Evolutionary conservation across 768 basidiomycete genomes (phyloP).

Genomic region (Phlegmacium glaucopus): DNA sequence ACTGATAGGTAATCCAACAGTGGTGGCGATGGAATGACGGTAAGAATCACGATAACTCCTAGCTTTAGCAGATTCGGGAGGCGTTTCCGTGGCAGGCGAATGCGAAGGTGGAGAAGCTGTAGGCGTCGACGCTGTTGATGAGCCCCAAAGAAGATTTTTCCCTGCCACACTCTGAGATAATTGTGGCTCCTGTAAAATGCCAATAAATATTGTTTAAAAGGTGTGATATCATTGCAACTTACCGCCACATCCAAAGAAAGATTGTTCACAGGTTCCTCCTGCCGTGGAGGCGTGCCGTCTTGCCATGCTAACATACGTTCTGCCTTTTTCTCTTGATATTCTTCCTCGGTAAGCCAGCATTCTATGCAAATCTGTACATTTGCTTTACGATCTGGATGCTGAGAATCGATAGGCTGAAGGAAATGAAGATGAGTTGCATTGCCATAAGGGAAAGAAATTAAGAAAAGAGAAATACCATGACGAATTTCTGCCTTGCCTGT

Average conservation of each 20-base stretch:
- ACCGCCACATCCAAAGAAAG: slow-evolving; percentile 38
- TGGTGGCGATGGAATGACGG: slow-evolving; percentile 46
- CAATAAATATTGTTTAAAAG: slow-evolving; percentile 4
- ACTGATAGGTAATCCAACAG: slow-evolving; percentile 43
- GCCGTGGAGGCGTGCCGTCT: slow-evolving; percentile 42
- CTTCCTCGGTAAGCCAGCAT: slow-evolving; percentile 74
- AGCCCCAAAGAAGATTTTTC: slow-evolving; percentile 72
- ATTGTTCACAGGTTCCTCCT: slow-evolving; percentile 39
- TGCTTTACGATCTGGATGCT: slow-evolving; percentile 69
- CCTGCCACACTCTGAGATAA: slow-evolving; percentile 31
- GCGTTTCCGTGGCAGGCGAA: slow-evolving; percentile 28
- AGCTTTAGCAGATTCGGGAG: slow-evolving; percentile 5
- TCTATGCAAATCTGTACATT: slow-evolving; percentile 75
- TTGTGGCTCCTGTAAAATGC: slow-evolving; percentile 9
- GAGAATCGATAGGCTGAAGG: slow-evolving; percentile 68
- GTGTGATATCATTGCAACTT: slow-evolving; percentile 10
- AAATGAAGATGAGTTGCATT: slow-evolving; percentile 6
- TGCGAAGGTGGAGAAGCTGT: slow-evolving; percentile 27
- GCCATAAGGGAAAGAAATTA: slow-evolving; percentile 5
- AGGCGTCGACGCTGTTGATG: slow-evolving; percentile 36
- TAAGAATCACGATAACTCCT: slow-evolving; percentile 27
- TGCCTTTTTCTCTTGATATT: slow-evolving; percentile 62
- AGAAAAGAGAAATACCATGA: slow-evolving; percentile 53
- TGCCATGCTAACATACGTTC: slow-evolving; percentile 67
- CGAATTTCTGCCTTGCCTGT: slow-evolving; percentile 64